Conservation (phyloP, 2,329 filamentous ascomycete species). For the Botrytis porri region DNA sequence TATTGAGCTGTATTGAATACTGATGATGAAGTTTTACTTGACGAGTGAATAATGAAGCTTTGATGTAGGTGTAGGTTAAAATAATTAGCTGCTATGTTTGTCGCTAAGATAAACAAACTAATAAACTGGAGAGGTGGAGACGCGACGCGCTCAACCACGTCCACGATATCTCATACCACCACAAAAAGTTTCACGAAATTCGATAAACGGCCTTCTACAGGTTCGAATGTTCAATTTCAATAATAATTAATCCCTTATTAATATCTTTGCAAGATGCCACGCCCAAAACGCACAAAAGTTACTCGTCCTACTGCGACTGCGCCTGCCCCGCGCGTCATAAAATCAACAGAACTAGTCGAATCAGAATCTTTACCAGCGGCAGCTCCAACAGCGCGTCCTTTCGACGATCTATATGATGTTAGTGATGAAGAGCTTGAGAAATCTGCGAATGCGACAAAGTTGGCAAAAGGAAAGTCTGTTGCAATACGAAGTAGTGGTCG, state of each 20-base stretch:
- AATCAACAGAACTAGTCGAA: background rate
- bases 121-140: background rate
- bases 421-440: slow-evolving; percentile 31
- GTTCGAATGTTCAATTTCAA: background rate
- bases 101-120: slow-evolving; percentile 5
- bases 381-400: slow-evolving; percentile 19
- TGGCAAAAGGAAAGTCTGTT: slow-evolving; percentile 26
- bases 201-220: background rate
- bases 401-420: slow-evolving; percentile 36
- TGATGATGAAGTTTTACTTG: background rate
- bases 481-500: slow-evolving; percentile 6
- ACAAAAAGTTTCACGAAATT: background rate
- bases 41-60: background rate
- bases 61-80: background rate
- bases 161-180: background rate
- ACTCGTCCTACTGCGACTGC: background rate
- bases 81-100: background rate
- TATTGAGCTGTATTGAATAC: background rate
- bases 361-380: background rate
- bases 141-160: background rate
- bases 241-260: background rate
- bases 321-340: background rate
- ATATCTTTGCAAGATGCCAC: background rate
- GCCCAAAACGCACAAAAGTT: slow-evolving; percentile 9
- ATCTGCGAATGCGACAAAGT: slow-evolving; percentile 24